Evolutionary conservation across 2,329 filamentous ascomycete genomes (phyloP).

Genomic region (Sporothrix euskadiensis): DNA sequence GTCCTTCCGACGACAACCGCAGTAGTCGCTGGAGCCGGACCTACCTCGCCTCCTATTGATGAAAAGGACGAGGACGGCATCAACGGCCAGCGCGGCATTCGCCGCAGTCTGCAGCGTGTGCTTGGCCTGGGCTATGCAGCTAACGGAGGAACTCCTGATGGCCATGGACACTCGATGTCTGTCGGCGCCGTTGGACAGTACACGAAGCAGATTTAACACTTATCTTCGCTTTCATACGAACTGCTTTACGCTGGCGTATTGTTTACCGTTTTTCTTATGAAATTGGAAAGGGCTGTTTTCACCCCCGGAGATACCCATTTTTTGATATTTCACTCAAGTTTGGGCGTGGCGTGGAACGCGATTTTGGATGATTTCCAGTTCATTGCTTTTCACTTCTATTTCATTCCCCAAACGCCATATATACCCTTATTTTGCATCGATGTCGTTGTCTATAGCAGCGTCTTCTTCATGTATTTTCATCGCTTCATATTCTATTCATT

Average conservation of each 20-base stretch:
- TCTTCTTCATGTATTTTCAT: neutral
- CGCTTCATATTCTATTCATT: neutral
- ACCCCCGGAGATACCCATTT: slow-evolving; percentile 18
- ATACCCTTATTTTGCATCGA: slow-evolving; percentile 19
- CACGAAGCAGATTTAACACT: slow-evolving; percentile 16
- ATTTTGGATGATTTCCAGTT: neutral
- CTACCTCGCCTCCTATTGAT: slow-evolving; percentile 2
- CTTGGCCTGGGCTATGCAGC: slow-evolving; percentile 37
- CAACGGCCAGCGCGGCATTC: slow-evolving; percentile 37
- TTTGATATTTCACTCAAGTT: neutral
- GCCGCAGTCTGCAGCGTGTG: slow-evolving; percentile 41
- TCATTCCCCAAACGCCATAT: neutral
- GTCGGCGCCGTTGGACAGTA: slow-evolving; percentile 15
- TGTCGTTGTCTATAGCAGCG: neutral
- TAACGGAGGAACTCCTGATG: slow-evolving; percentile 10
- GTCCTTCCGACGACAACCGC: slow-evolving; percentile 13
- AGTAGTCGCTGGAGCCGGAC: neutral
- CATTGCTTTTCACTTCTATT: neutral
- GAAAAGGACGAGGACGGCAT: slow-evolving; percentile 25
- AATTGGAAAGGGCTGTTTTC: neutral
- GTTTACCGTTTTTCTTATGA: neutral
- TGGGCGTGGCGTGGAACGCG: neutral
- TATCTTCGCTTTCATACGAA: neutral
- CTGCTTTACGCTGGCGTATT: neutral
- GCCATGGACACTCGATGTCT: slow-evolving; percentile 32